Conservation (phyloP, 148 eudicot species). For the Bassia scoparia region DNA sequence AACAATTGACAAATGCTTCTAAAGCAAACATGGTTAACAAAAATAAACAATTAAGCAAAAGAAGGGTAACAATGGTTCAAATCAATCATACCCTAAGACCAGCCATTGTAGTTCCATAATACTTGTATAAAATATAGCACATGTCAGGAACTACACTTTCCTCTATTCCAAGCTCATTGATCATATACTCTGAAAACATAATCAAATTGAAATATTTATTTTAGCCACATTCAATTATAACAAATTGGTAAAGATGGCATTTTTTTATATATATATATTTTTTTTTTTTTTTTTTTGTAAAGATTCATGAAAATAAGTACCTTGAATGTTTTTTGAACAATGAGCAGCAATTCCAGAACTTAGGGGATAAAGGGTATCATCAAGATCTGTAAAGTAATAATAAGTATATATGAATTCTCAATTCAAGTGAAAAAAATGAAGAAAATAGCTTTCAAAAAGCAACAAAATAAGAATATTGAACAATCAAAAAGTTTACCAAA, state of each 20-base stretch:
- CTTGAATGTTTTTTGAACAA: slow-evolving; percentile 63
- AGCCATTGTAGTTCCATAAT: slow-evolving; percentile 94
- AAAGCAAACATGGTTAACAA: too few relatives aligned
- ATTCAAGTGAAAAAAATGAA: not conserved
- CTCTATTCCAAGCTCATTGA: slow-evolving; percentile 70
- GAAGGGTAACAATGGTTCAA: too few relatives aligned
- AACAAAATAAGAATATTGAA: not conserved
- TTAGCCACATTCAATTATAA: not conserved
- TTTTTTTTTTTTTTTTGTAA: too few relatives aligned
- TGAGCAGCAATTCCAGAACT: slow-evolving; percentile 68
- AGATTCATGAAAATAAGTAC: slow-evolving; percentile 26
- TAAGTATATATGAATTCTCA: not conserved
- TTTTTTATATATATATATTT: too few relatives aligned
- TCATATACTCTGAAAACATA: slow-evolving; percentile 62
- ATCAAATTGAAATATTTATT: not conserved
- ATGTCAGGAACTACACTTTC: slow-evolving; percentile 51
- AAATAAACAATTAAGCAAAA: not conserved
- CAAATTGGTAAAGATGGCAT: not conserved
- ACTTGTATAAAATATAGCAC: slow-evolving; percentile 60
- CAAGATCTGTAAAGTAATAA: slow-evolving; percentile 59
- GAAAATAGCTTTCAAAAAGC: not conserved
- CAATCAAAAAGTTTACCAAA: slow-evolving; percentile 43
- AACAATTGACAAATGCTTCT: slow-evolving; percentile 1
- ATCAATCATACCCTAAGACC: slow-evolving; percentile 66
- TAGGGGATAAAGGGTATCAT: slow-evolving; percentile 90